phyloP scores from a whole-genome alignment of 306 rosid species.

The Dalbergia cochinchinensis region DNA sequence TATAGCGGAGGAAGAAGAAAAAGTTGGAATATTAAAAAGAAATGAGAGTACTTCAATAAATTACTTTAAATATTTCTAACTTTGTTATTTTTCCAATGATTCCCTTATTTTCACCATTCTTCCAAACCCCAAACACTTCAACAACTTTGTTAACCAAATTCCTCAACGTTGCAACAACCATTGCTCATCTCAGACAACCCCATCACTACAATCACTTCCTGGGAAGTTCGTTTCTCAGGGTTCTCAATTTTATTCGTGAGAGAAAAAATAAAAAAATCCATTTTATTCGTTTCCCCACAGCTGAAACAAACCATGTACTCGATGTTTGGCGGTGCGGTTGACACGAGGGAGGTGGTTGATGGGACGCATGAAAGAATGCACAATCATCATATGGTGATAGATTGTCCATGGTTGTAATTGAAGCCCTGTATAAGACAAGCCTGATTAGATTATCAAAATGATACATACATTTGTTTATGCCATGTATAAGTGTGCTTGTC shows the following conservation, averaged over 20 bases:
- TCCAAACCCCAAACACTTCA: background rate
- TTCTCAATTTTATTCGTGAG: constrained; percentile 30
- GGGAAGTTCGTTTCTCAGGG: constrained; percentile 48
- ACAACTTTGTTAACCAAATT: constrained; percentile 27
- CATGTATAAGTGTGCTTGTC: too few relatives aligned
- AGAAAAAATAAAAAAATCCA: constrained; percentile 6
- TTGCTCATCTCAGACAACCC: constrained; percentile 59
- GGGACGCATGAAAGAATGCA: constrained; percentile 54
- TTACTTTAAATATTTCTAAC: too few relatives aligned
- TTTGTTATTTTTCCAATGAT: too few relatives aligned
- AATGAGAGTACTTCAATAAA: too few relatives aligned
- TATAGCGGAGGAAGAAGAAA: too few relatives aligned
- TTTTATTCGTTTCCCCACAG: too few relatives aligned
- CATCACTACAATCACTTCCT: constrained; percentile 42
- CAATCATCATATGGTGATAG: background rate
- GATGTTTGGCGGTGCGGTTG: constrained; percentile 60
- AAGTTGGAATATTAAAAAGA: too few relatives aligned
- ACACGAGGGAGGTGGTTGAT: constrained; percentile 67
- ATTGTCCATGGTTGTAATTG: too few relatives aligned
- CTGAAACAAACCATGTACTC: too few relatives aligned
- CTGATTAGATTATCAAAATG: background rate
- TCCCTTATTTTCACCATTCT: background rate
- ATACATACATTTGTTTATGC: too few relatives aligned
- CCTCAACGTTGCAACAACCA: constrained; percentile 45
- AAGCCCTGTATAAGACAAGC: background rate